Evolutionary conservation across 352 stramenopile genomes (phyloP), one percentile per base, ranked within the genome.

Genomic region (Phytophthora citricola): DNA sequence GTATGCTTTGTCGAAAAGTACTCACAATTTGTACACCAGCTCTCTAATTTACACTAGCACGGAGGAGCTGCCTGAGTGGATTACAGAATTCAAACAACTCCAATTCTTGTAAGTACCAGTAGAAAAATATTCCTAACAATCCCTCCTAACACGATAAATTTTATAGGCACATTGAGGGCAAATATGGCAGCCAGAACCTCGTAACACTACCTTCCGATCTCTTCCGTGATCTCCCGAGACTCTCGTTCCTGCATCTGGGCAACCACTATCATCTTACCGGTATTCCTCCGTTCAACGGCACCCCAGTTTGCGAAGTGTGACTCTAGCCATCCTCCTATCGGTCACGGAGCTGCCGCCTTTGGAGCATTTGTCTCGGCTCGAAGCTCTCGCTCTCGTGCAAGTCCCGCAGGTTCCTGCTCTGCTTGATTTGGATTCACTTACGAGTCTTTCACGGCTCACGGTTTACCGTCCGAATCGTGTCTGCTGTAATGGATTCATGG

Each of bases 11-110:
- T 69, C 63, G 3, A n/a, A 1, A 20, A 7, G 11, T 46, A 46
- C 24, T 46, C n/a, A 46, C 17, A 14, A 38, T 24, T 27, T 63
- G 8, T 20, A 20, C 3, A 36, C 3, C 15, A 63, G 51, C 4
- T 69, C 61, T 14, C 15, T 69, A 22, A 64, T 69, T 45, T 64
- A 69, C 39, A 63, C 60, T 14, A 68, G 52, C 14, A 69, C 53
- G 2, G 61, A 69, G 22, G 52, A 69, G 9, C 12, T 63, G 20
- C 61, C 53, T 15, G 27, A 20, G 9, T 69, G 60, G 45, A 43
- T 53, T 10, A 48, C 26, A 4, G 61, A 59, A 11, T 40, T 69
- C 45, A 69, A 69, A 40, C 44, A 54, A 8, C 53, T 69, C 5
- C 12, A 63, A 5, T 64, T 36, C 29, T 20, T 69, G 61, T 69